Evolutionary conservation across 169 alveolate species (phyloP).

Genomic region (Eimeria sp.): DNA sequence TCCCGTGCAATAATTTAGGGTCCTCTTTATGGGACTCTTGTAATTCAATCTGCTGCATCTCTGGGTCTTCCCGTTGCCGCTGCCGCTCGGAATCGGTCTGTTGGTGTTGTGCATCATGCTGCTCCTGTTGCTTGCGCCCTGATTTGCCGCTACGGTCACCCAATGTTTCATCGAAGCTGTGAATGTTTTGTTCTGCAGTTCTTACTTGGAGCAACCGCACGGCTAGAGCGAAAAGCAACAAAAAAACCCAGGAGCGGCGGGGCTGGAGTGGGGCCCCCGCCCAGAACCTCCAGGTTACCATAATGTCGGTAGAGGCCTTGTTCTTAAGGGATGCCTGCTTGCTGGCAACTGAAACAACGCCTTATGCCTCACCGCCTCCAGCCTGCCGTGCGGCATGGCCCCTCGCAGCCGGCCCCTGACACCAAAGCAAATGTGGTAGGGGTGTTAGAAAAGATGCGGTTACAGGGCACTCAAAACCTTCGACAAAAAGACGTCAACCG

Average conservation of each 20-base stretch:
- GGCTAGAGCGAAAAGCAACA: background rate
- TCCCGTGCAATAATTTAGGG: background rate
- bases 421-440: background rate
- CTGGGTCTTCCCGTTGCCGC: background rate
- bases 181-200: background rate
- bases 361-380: background rate
- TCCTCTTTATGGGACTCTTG: slow-evolving; percentile 16
- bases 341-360: background rate
- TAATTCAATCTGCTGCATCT: slow-evolving; percentile 7
- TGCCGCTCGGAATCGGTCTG: slow-evolving; percentile 13
- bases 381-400: slow-evolving; percentile 11
- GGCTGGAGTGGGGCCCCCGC: slow-evolving; percentile 13
- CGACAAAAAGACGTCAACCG: background rate
- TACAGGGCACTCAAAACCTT: background rate
- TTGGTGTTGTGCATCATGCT: background rate
- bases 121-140: background rate
- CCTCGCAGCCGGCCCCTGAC: background rate
- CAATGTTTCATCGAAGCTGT: background rate
- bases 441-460: background rate
- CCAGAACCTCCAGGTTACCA: background rate
- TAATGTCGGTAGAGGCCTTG: background rate
- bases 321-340: background rate
- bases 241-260: background rate
- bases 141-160: background rate
- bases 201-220: background rate